Percentiles rank a stretch among this genome's conserved stretches.
phyloP scores from a whole-genome alignment of 768 basidiomycete species.

The Boletellus sp. region DNA sequence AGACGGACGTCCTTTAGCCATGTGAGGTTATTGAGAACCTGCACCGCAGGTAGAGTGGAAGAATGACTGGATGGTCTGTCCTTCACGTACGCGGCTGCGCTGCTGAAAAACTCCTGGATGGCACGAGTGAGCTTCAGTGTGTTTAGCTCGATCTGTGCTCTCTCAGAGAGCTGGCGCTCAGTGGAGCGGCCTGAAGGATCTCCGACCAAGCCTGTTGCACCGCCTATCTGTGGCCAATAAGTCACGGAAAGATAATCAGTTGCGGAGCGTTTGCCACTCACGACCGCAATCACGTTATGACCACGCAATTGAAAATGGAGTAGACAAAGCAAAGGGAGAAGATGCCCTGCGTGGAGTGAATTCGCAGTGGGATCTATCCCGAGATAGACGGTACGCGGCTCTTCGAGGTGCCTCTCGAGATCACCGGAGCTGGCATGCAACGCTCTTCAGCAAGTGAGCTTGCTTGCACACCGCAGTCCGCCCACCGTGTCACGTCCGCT shows the following conservation, averaged over 20 bases:
- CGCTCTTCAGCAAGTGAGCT: neutral
- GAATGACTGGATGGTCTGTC: conserved; percentile 24
- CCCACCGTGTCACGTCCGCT: conserved; percentile 37
- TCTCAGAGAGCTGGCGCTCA: conserved; percentile 71
- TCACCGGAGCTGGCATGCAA: conserved; percentile 37
- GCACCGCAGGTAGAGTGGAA: conserved; percentile 23
- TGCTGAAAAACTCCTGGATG: conserved; percentile 68
- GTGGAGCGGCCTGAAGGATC: conserved; percentile 89
- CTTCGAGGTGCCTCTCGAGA: conserved; percentile 36
- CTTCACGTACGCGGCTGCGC: conserved; percentile 60
- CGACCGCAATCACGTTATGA: conserved; percentile 78
- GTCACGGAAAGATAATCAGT: conserved; percentile 3
- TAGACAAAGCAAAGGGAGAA: conserved; percentile 81
- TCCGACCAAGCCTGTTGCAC: conserved; percentile 93
- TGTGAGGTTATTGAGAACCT: conserved; percentile 62
- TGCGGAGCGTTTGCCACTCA: conserved; percentile 39
- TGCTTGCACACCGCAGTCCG: neutral
- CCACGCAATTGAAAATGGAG: conserved; percentile 88
- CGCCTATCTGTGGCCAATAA: conserved; percentile 70
- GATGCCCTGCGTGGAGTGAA: conserved; percentile 90
- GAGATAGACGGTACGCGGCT: conserved; percentile 62
- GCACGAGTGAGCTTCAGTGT: conserved; percentile 57
- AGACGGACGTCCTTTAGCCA: conserved; percentile 77
- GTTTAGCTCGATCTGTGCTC: conserved; percentile 60
- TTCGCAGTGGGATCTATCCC: conserved; percentile 92